Percentiles rank a stretch among this genome's conserved stretches.
These are phyloP conservation scores for Pythium dissotocum DNA, from an alignment of 352 stramenopile species.

Conservation along the genomic window DNA sequence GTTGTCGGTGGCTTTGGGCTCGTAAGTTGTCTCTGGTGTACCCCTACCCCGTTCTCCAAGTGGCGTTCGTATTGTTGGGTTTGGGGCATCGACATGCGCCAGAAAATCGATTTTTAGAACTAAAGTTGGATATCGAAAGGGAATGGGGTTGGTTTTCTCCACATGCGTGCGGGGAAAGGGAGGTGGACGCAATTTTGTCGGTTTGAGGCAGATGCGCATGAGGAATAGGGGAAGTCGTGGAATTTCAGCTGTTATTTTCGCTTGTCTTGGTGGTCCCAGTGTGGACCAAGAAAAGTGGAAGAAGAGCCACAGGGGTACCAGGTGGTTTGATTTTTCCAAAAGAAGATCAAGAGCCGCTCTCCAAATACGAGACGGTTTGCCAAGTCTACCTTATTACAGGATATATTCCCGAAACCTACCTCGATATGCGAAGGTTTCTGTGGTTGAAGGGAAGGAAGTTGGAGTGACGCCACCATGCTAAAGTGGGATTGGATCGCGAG, in stretches of 20 bases:
- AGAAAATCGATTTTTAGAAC: conserved; percentile 13
- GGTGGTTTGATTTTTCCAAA: too few relatives aligned
- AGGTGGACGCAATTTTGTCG: background rate
- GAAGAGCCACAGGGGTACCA: too few relatives aligned
- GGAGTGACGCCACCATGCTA: conserved; percentile 15
- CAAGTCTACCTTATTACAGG: background rate
- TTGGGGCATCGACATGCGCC: background rate
- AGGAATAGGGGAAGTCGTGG: background rate
- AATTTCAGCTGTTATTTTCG: background rate
- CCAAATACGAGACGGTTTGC: too few relatives aligned
- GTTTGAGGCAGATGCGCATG: background rate
- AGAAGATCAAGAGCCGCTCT: too few relatives aligned
- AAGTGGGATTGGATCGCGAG: conserved; percentile 10
- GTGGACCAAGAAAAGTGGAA: too few relatives aligned
- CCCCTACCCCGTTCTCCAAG: conserved; percentile 21
- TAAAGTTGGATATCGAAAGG: background rate
- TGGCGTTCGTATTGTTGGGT: conserved; percentile 1
- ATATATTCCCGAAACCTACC: background rate
- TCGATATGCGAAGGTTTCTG: background rate
- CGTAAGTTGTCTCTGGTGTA: conserved; percentile 24
- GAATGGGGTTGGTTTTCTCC: background rate
- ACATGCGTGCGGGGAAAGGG: background rate
- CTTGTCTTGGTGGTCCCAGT: background rate
- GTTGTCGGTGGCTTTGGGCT: background rate
- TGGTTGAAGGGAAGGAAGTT: conserved; percentile 15